Conservation (phyloP, 208 protist species). For the Crithidia brevicula region DNA sequence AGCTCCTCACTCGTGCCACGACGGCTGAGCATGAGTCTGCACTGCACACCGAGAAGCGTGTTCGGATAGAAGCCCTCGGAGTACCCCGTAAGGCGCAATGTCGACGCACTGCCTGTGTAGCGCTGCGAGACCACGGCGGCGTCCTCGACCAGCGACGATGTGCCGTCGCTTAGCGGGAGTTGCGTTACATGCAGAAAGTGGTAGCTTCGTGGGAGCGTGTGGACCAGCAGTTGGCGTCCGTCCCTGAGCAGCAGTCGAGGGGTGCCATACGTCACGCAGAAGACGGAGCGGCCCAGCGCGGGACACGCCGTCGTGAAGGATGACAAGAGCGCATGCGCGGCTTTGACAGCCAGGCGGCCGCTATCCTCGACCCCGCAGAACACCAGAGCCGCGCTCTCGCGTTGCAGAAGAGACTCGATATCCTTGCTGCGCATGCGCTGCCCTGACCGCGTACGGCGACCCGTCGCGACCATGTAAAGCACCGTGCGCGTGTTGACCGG, state of each 20-base stretch:
- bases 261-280: constrained; percentile 68
- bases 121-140: constrained; percentile 6
- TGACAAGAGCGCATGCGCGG: constrained; percentile 45
- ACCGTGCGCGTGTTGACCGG: constrained; percentile 5
- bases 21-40: not conserved
- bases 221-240: constrained; percentile 29
- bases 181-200: constrained; percentile 45
- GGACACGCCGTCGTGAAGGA: constrained; percentile 26
- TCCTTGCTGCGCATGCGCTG: constrained; percentile 30
- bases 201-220: constrained; percentile 43
- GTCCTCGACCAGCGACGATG: not conserved
- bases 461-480: constrained; percentile 23
- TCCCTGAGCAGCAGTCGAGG: constrained; percentile 41
- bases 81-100: constrained; percentile 19
- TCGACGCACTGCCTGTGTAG: not conserved
- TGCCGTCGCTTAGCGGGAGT: constrained; percentile 7
- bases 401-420: constrained; percentile 31
- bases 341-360: constrained; percentile 40
- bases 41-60: constrained; percentile 24
- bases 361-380: constrained; percentile 60
- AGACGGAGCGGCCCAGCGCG: constrained; percentile 25
- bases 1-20: not conserved
- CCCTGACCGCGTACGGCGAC: constrained; percentile 1
- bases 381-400: constrained; percentile 37
- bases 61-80: constrained; percentile 29